Evolutionary conservation across 768 basidiomycete genomes (phyloP).

Genomic region (Boletus sp.): DNA sequence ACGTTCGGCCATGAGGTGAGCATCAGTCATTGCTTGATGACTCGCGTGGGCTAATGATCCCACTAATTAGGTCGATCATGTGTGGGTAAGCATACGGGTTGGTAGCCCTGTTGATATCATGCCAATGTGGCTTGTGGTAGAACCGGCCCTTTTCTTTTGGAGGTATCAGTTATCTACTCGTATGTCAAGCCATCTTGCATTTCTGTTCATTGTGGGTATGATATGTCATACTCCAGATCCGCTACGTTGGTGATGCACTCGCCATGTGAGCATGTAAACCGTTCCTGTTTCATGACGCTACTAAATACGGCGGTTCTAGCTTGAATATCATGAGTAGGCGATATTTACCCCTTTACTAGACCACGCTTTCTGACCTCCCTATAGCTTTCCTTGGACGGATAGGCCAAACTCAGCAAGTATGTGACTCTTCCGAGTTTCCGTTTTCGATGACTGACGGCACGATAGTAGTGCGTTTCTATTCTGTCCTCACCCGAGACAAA

Average conservation of each 20-base stretch:
- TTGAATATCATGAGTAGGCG: slow-evolving; percentile 10
- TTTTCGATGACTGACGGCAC: background rate
- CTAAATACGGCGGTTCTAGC: background rate
- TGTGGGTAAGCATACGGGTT: slow-evolving; percentile 12
- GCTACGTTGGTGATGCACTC: slow-evolving; percentile 19
- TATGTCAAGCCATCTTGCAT: background rate
- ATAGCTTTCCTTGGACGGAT: slow-evolving; percentile 12
- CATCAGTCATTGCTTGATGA: background rate
- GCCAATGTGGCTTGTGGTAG: background rate
- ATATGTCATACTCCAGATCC: slow-evolving; percentile 7
- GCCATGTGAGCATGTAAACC: slow-evolving; percentile 11
- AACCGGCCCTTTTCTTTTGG: slow-evolving; percentile 5
- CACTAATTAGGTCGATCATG: slow-evolving; percentile 11
- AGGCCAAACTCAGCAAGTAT: slow-evolving; percentile 3
- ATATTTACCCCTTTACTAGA: background rate
- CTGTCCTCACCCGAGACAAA: background rate
- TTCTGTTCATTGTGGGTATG: no score
- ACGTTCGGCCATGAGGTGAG: slow-evolving; percentile 3
- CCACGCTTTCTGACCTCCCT: background rate
- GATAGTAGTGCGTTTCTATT: slow-evolving; percentile 14
- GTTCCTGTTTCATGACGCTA: background rate
- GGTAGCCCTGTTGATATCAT: background rate
- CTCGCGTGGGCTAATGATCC: background rate
- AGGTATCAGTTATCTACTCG: slow-evolving; percentile 17
- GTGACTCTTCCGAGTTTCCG: background rate